A percentile compares a stretch with the other conserved stretches of the same genome.
phyloP scores from a whole-genome alignment of 2,329 filamentous ascomycete species.

The Verticillium isaacii region DNA sequence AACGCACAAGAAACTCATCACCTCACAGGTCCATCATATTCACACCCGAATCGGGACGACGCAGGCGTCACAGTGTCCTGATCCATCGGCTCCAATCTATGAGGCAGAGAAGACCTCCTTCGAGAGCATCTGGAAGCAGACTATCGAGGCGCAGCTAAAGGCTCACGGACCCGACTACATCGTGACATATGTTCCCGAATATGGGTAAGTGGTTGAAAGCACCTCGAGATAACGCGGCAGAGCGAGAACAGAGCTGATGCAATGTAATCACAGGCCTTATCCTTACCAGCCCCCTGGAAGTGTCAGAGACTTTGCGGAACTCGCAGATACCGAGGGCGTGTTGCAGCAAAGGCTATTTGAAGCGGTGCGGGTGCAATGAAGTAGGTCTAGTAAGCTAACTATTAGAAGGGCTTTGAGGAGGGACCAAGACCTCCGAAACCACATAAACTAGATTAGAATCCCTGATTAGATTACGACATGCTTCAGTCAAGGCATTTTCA shows the following conservation, averaged over 20 bases:
- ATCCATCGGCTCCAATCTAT: conserved; percentile 24
- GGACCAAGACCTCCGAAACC: too few relatives aligned
- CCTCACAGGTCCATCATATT: conserved; percentile 24
- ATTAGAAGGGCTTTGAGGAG: too few relatives aligned
- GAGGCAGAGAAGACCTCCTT: conserved; percentile 23
- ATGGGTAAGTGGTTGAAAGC: conserved; percentile 7
- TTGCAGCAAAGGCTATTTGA: conserved; percentile 16
- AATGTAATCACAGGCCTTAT: conserved; percentile 12
- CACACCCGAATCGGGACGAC: conserved; percentile 29
- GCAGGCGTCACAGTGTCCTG: conserved; percentile 29
- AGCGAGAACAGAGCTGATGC: neutral
- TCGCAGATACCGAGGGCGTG: conserved; percentile 18
- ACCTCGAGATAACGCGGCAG: too few relatives aligned
- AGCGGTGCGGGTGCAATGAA: too few relatives aligned
- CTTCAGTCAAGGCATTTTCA: too few relatives aligned
- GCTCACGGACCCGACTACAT: conserved; percentile 2
- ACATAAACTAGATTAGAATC: too few relatives aligned
- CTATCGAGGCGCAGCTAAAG: conserved; percentile 8
- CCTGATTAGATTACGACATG: too few relatives aligned
- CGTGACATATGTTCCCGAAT: conserved; percentile 6
- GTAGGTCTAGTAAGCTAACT: too few relatives aligned
- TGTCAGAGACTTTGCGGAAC: conserved; percentile 14
- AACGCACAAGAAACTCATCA: too few relatives aligned
- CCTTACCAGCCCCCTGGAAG: conserved; percentile 19
- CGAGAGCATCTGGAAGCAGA: conserved; percentile 19